Conservation (phyloP, 225 moss, liverwort and hornwort genomes). For the Ulota crispa region DNA sequence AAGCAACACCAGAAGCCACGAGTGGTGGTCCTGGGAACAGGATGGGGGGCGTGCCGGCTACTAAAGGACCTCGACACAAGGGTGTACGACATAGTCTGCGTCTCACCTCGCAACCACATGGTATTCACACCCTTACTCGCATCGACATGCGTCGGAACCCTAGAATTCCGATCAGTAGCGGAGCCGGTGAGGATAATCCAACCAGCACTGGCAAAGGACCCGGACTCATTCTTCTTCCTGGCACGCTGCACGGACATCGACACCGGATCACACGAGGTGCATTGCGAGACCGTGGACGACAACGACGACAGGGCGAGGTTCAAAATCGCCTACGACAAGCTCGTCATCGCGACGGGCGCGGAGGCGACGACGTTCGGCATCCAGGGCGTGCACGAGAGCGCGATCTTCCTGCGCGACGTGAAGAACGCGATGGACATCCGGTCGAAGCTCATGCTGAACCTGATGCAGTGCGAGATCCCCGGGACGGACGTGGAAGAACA, state of each 20-base stretch:
- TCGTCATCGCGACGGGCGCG: constrained; percentile 84
- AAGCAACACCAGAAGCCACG: constrained; percentile 64
- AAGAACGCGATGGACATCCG: constrained; percentile 76
- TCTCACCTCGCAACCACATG: constrained; percentile 98
- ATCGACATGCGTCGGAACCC: constrained; percentile 82
- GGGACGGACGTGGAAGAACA: constrained; percentile 66
- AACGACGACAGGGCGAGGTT: constrained; percentile 55
- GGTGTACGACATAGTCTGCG: constrained; percentile 70
- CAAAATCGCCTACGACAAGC: constrained; percentile 77
- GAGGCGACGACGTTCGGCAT: constrained; percentile 77
- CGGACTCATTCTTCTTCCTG: constrained; percentile 68
- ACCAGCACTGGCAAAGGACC: constrained; percentile 66
- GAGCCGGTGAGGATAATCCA: constrained; percentile 85
- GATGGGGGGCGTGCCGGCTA: constrained; percentile 83
- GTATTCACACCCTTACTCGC: constrained; percentile 92
- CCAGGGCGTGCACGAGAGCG: constrained; percentile 66
- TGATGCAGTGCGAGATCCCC: constrained; percentile 75
- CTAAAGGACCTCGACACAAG: constrained; percentile 71
- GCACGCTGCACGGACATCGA: constrained; percentile 67
- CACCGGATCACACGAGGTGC: constrained; percentile 46
- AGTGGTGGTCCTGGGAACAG: constrained; percentile 76
- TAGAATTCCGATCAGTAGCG: constrained; percentile 87
- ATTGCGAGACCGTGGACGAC: constrained; percentile 67
- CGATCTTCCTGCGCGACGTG: constrained; percentile 85
- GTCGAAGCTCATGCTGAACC: constrained; percentile 81